Base-by-base conservation (phyloP, 1,284 basidiomycete species). In the Phlebopus sp. region DNA sequence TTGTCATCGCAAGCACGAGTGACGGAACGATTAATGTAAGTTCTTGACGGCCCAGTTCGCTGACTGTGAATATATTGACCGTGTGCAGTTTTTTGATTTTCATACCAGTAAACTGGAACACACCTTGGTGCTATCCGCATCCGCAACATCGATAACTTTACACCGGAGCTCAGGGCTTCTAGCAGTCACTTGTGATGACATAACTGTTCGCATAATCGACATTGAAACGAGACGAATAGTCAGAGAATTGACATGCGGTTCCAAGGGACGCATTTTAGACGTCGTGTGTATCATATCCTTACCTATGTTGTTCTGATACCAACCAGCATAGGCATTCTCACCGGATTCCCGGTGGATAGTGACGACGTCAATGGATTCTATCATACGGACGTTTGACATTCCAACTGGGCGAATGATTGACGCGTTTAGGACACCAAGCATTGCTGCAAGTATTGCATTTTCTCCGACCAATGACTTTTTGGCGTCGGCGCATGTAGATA, bases 391-490 rank as follows among this genome's bases (percentile, higher is more conserved):
- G 0, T 99, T 93, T 64, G 97, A 99, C 66, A 81, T 99, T 17
- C 96, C 97, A 0, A 93, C 93, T 9, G 92, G 94, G 3, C 78
- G 84, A 23, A 75, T 99, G 31, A 90, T 99, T 44, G 93, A 99
- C 62, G 92, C 86, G 0, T 99, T 99, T 77, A 79, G 82, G 44
- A 92, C 92, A 3, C 73, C 88, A n/a, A 92, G 86, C 53, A 82
- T 97, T 15, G 92, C 95, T 2, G 96, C 92, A 0, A 92, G 87
- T 58, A 68, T 99, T 17, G 79, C 91, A 0, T 97, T 99, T 66
- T 97, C 93, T 1, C 97, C 97, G 0, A 90, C 92, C 0, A 89
- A 90, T 50, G 97, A 99, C 67, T 99, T 99, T 70, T 69, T 99
- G 48, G 97, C 97, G 0, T 97, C 95, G 2, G 78, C 92, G 0